A percentile compares a stretch with the other conserved stretches of the same genome.
Conservation (phyloP, 129 eudicot genomes). For the carrot (Daucus carota) region DNA sequence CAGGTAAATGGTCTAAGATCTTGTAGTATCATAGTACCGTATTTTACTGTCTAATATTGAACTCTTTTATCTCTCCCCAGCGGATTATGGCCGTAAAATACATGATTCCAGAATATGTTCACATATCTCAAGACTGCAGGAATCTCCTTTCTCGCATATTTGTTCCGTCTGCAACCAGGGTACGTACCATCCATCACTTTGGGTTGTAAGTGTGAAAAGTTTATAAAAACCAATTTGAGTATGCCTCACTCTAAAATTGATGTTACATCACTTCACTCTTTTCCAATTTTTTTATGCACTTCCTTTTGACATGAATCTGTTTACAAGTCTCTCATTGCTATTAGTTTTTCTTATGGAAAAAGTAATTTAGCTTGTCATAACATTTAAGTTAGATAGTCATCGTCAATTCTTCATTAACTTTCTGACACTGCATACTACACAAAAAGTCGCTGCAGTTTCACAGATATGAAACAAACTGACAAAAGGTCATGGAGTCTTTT, state of each 20-base stretch:
- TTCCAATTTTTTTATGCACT: neutral
- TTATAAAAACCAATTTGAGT: neutral
- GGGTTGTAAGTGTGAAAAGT: neutral
- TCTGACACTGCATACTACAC: neutral
- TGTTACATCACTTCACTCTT: neutral
- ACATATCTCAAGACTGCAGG: conserved; percentile 90
- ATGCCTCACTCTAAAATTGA: neutral
- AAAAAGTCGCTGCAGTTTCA: neutral
- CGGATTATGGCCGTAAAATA: conserved; percentile 79
- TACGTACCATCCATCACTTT: conserved; percentile 27
- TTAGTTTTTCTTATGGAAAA: neutral
- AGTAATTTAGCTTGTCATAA: neutral
- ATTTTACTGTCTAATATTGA: neutral
- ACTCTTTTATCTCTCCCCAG: conserved; percentile 23
- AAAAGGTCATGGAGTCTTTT: neutral
- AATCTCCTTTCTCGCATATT: conserved; percentile 93
- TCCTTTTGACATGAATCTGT: neutral
- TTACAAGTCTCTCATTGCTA: neutral
- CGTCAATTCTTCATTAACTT: neutral
- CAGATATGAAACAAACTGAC: neutral
- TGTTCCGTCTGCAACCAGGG: conserved; percentile 66
- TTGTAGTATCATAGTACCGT: neutral
- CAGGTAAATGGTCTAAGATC: conserved; percentile 35
- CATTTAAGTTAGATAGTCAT: neutral
- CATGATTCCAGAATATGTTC: conserved; percentile 93